Evolutionary conservation across 352 stramenopile genomes (phyloP).

Genomic region (Chrysophaeum taylorii): DNA sequence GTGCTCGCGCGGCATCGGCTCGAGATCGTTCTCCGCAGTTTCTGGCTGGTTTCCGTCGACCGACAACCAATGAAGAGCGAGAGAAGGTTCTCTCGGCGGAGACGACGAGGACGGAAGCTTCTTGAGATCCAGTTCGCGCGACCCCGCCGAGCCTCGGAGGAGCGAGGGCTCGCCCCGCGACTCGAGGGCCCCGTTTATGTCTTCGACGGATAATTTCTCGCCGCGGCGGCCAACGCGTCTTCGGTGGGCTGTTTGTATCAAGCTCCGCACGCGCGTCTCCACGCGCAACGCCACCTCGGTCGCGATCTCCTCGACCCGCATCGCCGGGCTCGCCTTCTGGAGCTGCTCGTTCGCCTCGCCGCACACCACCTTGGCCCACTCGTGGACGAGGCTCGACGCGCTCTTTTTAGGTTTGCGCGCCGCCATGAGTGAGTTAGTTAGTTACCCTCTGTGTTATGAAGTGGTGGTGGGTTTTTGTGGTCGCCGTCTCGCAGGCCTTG

Average conservation of each 20-base stretch:
- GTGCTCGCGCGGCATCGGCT: not conserved
- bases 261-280: not conserved
- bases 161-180: not conserved
- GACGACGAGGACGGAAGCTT: not conserved
- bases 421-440: no score
- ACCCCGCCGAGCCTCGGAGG: not conserved
- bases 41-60: not conserved
- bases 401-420: no score
- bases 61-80: not conserved
- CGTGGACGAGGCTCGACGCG: not conserved
- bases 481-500: no score
- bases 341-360: not conserved
- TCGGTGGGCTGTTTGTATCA: not conserved
- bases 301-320: not conserved
- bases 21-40: not conserved
- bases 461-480: no score
- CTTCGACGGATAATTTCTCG: not conserved
- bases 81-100: not conserved
- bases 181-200: conserved; percentile 6
- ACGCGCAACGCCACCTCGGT: not conserved
- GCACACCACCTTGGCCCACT: not conserved
- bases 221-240: not conserved
- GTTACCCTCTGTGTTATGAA: no score
- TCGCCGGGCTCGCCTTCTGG: not conserved
- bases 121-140: not conserved